These are phyloP conservation scores for Polysphondylium violaceum DNA, from an alignment of 78 protist genomes.

Conservation along the genomic window DNA sequence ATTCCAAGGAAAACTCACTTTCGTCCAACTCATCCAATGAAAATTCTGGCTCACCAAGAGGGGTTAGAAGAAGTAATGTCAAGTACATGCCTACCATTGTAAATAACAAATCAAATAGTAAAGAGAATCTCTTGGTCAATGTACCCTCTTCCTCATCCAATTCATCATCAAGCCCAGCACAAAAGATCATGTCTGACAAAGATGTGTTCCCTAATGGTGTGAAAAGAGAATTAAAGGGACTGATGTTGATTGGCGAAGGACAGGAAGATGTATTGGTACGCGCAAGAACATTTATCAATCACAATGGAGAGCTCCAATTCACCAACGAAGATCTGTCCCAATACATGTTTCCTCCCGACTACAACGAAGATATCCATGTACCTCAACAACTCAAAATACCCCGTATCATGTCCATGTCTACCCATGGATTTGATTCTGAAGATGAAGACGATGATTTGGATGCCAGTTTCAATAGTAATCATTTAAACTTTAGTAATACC, in stretches of 20 bases:
- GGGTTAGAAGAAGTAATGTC: too few species aligned
- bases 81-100: too few species aligned
- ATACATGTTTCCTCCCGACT: slow-evolving; percentile 36
- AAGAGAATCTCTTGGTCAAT: too few species aligned
- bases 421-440: slow-evolving; percentile 28
- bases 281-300: slow-evolving; percentile 57
- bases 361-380: slow-evolving; percentile 1
- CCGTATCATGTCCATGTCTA: slow-evolving; percentile 13
- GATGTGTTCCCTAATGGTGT: slow-evolving; percentile 57
- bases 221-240: slow-evolving; percentile 42
- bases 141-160: too few species aligned
- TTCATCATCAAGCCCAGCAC: too few species aligned
- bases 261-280: slow-evolving; percentile 61
- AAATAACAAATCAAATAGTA: too few species aligned
- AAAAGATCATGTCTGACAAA: slow-evolving; percentile 49
- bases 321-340: slow-evolving; percentile 58
- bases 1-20: too few species aligned
- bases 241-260: slow-evolving; percentile 69
- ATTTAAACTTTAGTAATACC: not conserved
- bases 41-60: too few species aligned
- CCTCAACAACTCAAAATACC: slow-evolving; percentile 4
- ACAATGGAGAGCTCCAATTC: slow-evolving; percentile 50
- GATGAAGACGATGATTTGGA: slow-evolving; percentile 1
- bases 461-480: not conserved
- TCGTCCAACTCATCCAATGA: too few species aligned